Evolutionary conservation across 2,329 filamentous ascomycete species (phyloP).

Genomic region (Diaporthe longicolla): DNA sequence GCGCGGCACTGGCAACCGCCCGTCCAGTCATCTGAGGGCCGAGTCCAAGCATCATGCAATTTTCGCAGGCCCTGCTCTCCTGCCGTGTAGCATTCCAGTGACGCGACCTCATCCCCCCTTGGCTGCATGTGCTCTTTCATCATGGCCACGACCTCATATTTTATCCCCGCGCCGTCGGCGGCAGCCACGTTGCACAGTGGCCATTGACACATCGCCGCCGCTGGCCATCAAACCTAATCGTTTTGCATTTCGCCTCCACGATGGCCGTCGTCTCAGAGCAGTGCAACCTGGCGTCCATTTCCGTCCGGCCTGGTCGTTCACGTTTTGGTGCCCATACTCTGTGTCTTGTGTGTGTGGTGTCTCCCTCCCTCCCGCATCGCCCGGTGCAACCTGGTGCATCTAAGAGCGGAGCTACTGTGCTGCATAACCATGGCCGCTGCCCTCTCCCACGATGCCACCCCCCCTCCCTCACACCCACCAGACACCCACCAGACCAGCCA

Average conservation of each 20-base stretch:
- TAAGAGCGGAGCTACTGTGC: slow-evolving; percentile 29
- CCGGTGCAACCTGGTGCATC: slow-evolving; percentile 35
- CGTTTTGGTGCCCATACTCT: slow-evolving; percentile 3
- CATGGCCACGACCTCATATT: slow-evolving; percentile 12
- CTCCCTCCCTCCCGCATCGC: slow-evolving; percentile 2
- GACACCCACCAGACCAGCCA: slow-evolving; percentile 18
- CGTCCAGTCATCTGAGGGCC: background rate
- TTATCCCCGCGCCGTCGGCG: slow-evolving; percentile 33
- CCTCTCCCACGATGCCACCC: background rate
- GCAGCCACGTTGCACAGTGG: slow-evolving; percentile 32
- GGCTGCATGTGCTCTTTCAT: slow-evolving; percentile 34
- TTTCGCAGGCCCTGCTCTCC: background rate
- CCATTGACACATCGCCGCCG: slow-evolving; percentile 31
- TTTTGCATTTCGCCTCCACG: slow-evolving; percentile 34
- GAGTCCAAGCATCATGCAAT: slow-evolving; percentile 21
- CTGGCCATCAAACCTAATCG: slow-evolving; percentile 19
- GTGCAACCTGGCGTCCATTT: slow-evolving; percentile 32
- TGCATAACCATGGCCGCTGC: slow-evolving; percentile 20
- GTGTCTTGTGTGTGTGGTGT: background rate
- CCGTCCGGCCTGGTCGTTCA: slow-evolving; percentile 10
- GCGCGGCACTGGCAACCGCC: background rate
- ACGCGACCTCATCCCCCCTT: slow-evolving; percentile 31
- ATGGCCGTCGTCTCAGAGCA: slow-evolving; percentile 31
- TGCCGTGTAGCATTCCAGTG: slow-evolving; percentile 29
- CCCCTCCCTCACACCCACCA: slow-evolving; percentile 9